Evolutionary conservation across 2,329 filamentous ascomycete genomes (phyloP), one percentile per base, ranked within the genome.

Genomic region (Pseudogymnoascus sp.): DNA sequence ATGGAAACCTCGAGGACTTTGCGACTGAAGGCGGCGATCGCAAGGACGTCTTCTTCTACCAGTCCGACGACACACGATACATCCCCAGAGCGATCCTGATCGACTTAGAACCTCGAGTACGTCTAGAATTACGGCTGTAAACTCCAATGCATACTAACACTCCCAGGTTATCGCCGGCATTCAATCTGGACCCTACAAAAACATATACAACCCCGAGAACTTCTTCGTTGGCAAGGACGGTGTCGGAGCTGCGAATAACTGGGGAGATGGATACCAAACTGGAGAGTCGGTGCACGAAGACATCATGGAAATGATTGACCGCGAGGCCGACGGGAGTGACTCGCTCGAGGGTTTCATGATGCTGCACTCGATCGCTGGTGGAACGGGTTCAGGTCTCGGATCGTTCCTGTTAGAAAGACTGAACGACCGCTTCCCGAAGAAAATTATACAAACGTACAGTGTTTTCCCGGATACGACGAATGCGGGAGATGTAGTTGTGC

Each of bases 131-230:
- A 11, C 10, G 9, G n/a, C 9, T 33, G 5, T 6, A 21, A 8
- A 19, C 2, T 19, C 13, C 33, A 10, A 13, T 19, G 11, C n/a
- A 13, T 33, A 40, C 61, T 65, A 21, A 59, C 17, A 28, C 11
- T 23, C 67, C 17, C 67, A 84, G 87, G 89, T 97, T 67, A 89
- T 99, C 73, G 90, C 97, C 74, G 81, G 87, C 66, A 99, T 99
- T 70, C 93, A 97, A 78, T 89, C 88, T 9, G 92, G 95, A 1
- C 88, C 93, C 0, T 99, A 99, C 81, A 91, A 89, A 76, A 97
- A 99, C 76, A 99, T 99, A 65, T 99, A 99, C 84, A 99, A 99
- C 75, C 95, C 95, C 0, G 95, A 99, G 77, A 99, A 99, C 80
- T 97, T 97, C 78, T 99, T 96, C 75, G 86, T 97, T 62, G 91